phyloP scores from a whole-genome alignment of 495 filamentous ascomycete genomes.

The Podospora pseudoanserina region DNA sequence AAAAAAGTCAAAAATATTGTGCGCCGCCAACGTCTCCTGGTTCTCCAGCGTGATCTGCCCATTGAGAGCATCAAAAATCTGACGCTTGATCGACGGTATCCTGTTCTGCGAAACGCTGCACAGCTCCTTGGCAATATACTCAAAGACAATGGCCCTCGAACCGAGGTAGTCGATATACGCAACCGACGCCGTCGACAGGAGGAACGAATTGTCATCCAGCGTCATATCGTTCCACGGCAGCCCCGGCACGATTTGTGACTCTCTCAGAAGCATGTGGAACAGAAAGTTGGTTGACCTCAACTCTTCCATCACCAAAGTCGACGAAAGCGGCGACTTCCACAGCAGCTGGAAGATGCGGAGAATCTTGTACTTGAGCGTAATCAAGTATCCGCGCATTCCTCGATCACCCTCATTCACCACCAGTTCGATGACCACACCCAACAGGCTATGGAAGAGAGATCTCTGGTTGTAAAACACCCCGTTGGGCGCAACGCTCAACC shows the following conservation, averaged over 20 bases:
- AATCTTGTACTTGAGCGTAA: constrained; percentile 67
- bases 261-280: constrained; percentile 61
- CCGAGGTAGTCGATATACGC: constrained; percentile 71
- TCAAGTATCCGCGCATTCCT: constrained; percentile 64
- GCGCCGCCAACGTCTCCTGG: constrained; percentile 58
- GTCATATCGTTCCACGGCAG: constrained; percentile 66
- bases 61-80: constrained; percentile 73
- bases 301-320: constrained; percentile 66
- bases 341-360: constrained; percentile 74
- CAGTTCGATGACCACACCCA: constrained; percentile 60
- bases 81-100: constrained; percentile 68
- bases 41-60: constrained; percentile 65
- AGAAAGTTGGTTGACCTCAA: constrained; percentile 73
- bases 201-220: constrained; percentile 53
- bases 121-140: constrained; percentile 81
- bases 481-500: constrained; percentile 59
- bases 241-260: constrained; percentile 59
- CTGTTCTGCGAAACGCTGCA: constrained; percentile 66
- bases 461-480: constrained; percentile 61
- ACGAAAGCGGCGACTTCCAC: constrained; percentile 81
- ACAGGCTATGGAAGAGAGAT: constrained; percentile 79
- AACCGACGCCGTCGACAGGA: constrained; percentile 56
- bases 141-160: constrained; percentile 67
- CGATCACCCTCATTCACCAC: constrained; percentile 57
- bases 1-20: constrained; percentile 85